These are phyloP conservation scores for Diddensiella caesifluorescens DNA, from an alignment of 805 yeast genomes.

Conservation along the genomic window DNA sequence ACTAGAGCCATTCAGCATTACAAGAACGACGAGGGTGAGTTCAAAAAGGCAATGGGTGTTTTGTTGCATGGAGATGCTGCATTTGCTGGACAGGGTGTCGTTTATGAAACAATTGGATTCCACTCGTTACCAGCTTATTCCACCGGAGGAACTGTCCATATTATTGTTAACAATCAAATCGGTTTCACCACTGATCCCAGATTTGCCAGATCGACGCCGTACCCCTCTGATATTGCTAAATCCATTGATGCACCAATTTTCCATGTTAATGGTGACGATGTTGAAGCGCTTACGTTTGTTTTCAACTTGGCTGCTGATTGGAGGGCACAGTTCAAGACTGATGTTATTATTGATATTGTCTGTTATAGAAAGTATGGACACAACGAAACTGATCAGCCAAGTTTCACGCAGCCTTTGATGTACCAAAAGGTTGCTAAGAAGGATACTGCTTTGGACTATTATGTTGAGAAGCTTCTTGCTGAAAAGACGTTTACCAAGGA, in stretches of 20 bases:
- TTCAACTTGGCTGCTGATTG: conserved; percentile 98
- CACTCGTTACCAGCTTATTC: conserved; percentile 88
- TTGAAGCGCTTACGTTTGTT: conserved; percentile 85
- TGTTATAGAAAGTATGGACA: conserved; percentile 99
- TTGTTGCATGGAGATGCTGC: conserved; percentile 99
- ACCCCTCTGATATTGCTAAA: conserved; percentile 97
- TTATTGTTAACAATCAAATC: conserved; percentile 95
- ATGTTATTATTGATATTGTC: conserved; percentile 92
- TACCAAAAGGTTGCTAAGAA: conserved; percentile 85
- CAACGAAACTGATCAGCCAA: conserved; percentile 99
- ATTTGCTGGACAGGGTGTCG: conserved; percentile 98
- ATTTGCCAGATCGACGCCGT: conserved; percentile 94
- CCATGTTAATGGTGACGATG: conserved; percentile 99
- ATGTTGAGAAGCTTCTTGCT: conserved; percentile 67
- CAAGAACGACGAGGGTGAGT: conserved; percentile 79
- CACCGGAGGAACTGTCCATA: conserved; percentile 97
- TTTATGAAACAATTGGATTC: conserved; percentile 97
- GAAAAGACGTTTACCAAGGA: conserved; percentile 88
- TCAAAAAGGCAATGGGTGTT: conserved; percentile 83
- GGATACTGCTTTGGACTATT: conserved; percentile 81
- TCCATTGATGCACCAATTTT: conserved; percentile 95
- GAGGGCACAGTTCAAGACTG: conserved; percentile 95
- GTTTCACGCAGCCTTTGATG: conserved; percentile 98
- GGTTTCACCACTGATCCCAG: conserved; percentile 99
- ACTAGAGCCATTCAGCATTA: conserved; percentile 92